Conservation (phyloP, 2,329 filamentous ascomycete species). For the Magnaporthales sp. region DNA sequence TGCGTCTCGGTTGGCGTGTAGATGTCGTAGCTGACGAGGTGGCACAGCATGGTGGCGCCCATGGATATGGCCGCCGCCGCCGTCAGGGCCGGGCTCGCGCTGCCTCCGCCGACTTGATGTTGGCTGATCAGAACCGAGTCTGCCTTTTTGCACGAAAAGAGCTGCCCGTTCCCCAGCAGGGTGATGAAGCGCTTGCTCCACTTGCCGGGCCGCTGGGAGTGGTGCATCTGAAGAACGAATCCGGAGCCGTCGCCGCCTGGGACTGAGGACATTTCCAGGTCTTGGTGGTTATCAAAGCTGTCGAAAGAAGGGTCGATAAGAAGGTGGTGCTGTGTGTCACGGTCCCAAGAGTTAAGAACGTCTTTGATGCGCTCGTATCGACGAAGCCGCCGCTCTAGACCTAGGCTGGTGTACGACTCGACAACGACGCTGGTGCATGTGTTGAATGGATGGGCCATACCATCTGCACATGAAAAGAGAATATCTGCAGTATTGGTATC, state of each 20-base stretch:
- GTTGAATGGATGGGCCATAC: constrained; percentile 45
- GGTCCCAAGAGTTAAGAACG: constrained; percentile 88
- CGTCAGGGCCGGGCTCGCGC: neutral
- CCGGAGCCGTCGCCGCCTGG: constrained; percentile 44
- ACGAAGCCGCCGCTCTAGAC: constrained; percentile 73
- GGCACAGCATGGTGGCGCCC: constrained; percentile 63
- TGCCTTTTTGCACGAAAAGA: constrained; percentile 60
- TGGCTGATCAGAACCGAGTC: constrained; percentile 36
- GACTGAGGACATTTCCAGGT: constrained; percentile 58
- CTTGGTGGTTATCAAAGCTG: constrained; percentile 40
- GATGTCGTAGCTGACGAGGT: constrained; percentile 87
- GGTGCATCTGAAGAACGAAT: constrained; percentile 63
- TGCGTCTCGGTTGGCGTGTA: constrained; percentile 68
- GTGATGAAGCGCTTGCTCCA: constrained; percentile 84
- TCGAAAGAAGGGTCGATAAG: constrained; percentile 52
- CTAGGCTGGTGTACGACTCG: constrained; percentile 67
- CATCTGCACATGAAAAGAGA: constrained; percentile 54
- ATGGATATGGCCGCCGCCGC: neutral
- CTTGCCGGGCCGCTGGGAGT: constrained; percentile 73
- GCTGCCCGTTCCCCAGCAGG: constrained; percentile 64
- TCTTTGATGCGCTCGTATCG: constrained; percentile 81
- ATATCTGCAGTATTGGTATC: constrained; percentile 70
- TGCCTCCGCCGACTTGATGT: constrained; percentile 2
- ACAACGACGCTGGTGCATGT: constrained; percentile 60
- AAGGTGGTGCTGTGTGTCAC: constrained; percentile 67